These are phyloP conservation scores for Aspergillus luchuensis DNA, from an alignment of 2,329 filamentous ascomycete genomes.

Conservation along the genomic window DNA sequence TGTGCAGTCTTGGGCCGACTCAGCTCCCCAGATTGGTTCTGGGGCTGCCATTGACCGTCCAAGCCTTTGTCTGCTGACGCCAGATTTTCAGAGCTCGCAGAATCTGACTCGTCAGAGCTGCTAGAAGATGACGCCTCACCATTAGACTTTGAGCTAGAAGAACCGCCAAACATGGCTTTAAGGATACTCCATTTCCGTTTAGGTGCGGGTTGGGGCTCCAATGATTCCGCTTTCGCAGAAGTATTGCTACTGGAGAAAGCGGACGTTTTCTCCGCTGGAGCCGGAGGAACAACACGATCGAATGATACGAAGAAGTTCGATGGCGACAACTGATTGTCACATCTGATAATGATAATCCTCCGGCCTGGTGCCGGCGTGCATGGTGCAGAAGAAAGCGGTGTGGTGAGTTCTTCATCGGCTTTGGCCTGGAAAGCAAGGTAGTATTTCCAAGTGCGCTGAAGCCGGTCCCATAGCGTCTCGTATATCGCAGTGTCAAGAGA, in stretches of 20 bases:
- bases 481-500: slow-evolving; percentile 73
- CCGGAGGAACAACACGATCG: slow-evolving; percentile 58
- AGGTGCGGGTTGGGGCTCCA: slow-evolving; percentile 26
- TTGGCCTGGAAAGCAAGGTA: slow-evolving; percentile 73
- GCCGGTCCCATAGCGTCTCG: slow-evolving; percentile 64
- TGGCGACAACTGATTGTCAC: slow-evolving; percentile 64
- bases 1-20: slow-evolving; percentile 47
- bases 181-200: slow-evolving; percentile 56
- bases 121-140: slow-evolving; percentile 44
- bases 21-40: slow-evolving; percentile 28
- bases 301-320: slow-evolving; percentile 62
- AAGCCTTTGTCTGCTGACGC: slow-evolving; percentile 28
- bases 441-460: slow-evolving; percentile 75
- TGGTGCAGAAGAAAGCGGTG: slow-evolving; percentile 74
- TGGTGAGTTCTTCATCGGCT: slow-evolving; percentile 59
- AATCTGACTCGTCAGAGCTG: slow-evolving; percentile 40
- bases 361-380: slow-evolving; percentile 82
- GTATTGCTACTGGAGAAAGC: slow-evolving; percentile 37
- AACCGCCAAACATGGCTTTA: slow-evolving; percentile 52
- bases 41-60: slow-evolving; percentile 29
- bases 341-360: slow-evolving; percentile 84
- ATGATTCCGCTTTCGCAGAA: slow-evolving; percentile 28
- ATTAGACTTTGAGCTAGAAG: slow-evolving; percentile 47
- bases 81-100: slow-evolving; percentile 29
- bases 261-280: slow-evolving; percentile 33